phyloP scores from a whole-genome alignment of 73 alveolate species.

The Uronychia binucleata region DNA sequence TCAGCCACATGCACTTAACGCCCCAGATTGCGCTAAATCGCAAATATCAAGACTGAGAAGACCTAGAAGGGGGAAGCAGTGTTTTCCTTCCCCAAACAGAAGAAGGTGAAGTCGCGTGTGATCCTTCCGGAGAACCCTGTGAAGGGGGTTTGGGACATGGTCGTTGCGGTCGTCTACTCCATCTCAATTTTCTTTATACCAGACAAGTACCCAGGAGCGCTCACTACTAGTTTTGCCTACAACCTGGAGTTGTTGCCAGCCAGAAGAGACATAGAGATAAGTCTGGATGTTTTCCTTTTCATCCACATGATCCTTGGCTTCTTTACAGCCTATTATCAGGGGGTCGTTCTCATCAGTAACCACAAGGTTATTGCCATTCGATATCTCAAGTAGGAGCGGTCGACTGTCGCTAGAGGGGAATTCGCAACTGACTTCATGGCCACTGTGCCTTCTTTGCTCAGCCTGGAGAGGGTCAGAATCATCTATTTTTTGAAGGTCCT shows the following conservation, averaged over 20 bases:
- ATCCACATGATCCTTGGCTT: neutral
- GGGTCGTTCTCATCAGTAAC: neutral
- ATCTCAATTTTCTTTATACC: neutral
- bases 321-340: neutral
- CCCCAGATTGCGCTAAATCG: no score
- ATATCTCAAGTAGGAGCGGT: neutral
- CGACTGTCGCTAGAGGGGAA: neutral
- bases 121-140: no score
- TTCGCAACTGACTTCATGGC: neutral
- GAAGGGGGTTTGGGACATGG: neutral
- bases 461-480: neutral
- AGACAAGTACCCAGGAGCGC: neutral
- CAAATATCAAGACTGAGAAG: no score
- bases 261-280: neutral
- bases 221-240: neutral
- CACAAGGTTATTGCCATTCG: neutral
- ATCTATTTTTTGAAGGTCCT: neutral
- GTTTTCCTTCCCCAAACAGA: no score
- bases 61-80: no score
- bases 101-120: no score
- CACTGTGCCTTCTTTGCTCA: neutral
- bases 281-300: neutral
- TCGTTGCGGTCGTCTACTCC: neutral
- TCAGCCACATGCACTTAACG: no score
- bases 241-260: neutral